These are phyloP conservation scores for Solanum lycopersicoides DNA, from an alignment of 257 asterid species.

Conservation along the genomic window DNA sequence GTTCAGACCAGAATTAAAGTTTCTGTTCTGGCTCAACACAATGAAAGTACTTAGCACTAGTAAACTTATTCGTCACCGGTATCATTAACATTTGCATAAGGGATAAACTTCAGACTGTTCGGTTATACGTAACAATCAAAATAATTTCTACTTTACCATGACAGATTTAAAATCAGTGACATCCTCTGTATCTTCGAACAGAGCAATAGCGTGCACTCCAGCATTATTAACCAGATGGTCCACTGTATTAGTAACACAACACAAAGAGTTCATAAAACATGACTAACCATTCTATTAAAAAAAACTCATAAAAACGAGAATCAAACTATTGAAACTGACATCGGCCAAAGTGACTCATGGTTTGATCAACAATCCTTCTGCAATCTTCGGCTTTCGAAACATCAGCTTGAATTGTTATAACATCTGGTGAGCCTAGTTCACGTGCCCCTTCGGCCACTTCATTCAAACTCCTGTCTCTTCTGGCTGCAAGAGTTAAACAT, in stretches of 20 bases:
- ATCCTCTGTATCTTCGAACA: constrained; percentile 51
- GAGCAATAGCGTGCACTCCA: constrained; percentile 36
- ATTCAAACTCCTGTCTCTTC: constrained; percentile 46
- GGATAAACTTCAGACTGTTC: too few relatives aligned
- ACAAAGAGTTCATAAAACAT: not conserved
- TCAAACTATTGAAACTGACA: constrained; percentile 10
- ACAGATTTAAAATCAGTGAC: constrained; percentile 32
- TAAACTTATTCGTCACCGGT: too few relatives aligned
- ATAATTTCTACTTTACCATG: constrained; percentile 32
- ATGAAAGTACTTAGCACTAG: too few relatives aligned
- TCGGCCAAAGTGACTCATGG: constrained; percentile 53
- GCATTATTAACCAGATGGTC: constrained; percentile 74
- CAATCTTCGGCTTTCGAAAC: constrained; percentile 43
- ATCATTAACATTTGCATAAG: too few relatives aligned
- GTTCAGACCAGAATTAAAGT: not conserved
- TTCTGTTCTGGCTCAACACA: not conserved
- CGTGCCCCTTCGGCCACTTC: constrained; percentile 49
- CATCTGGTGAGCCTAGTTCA: constrained; percentile 55
- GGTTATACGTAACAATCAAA: not conserved
- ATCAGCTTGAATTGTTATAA: constrained; percentile 43
- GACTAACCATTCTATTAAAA: not conserved
- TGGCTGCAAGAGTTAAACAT: constrained; percentile 56
- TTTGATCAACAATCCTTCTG: constrained; percentile 37
- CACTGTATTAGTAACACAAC: constrained; percentile 18
- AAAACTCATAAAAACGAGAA: not conserved